phyloP scores from a whole-genome alignment of 441 rosid genomes.

The Brassica hybrid region DNA sequence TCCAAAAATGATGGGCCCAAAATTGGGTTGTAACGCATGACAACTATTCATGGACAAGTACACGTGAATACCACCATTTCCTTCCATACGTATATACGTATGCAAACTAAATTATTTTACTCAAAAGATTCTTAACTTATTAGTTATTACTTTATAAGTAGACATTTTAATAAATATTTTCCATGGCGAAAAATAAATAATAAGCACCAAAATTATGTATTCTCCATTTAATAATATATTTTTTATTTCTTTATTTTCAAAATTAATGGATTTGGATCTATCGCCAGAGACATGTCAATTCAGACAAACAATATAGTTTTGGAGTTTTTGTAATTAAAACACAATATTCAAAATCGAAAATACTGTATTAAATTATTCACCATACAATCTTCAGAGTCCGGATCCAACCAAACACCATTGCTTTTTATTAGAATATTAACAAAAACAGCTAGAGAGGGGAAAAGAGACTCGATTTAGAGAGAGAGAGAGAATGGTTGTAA shows the following conservation, averaged over 20 bases:
- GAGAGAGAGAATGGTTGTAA: slow-evolving; percentile 34
- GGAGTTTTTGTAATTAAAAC: neutral
- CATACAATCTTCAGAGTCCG: slow-evolving; percentile 21
- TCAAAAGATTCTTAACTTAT: neutral
- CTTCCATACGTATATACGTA: slow-evolving; percentile 27
- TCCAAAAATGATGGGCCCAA: slow-evolving; percentile 22
- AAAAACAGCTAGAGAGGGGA: slow-evolving; percentile 23
- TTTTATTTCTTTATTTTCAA: neutral
- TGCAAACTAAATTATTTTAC: slow-evolving; percentile 16
- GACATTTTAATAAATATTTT: neutral
- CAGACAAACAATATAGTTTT: slow-evolving; percentile 14
- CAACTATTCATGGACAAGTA: slow-evolving; percentile 45
- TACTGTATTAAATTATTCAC: slow-evolving; percentile 2
- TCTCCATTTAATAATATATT: neutral
- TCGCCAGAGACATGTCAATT: slow-evolving; percentile 21
- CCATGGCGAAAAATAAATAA: neutral
- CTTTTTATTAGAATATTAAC: slow-evolving; percentile 15
- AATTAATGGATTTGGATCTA: slow-evolving; percentile 20
- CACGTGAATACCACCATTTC: slow-evolving; percentile 55
- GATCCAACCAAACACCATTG: slow-evolving; percentile 32
- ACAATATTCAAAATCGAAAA: neutral
- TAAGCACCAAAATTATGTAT: neutral
- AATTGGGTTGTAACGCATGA: slow-evolving; percentile 42
- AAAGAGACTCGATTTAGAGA: slow-evolving; percentile 28
- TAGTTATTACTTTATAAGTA: slow-evolving; percentile 17